phyloP scores from a whole-genome alignment of 179 eudicot species.

The Corrigiola litoralis region DNA sequence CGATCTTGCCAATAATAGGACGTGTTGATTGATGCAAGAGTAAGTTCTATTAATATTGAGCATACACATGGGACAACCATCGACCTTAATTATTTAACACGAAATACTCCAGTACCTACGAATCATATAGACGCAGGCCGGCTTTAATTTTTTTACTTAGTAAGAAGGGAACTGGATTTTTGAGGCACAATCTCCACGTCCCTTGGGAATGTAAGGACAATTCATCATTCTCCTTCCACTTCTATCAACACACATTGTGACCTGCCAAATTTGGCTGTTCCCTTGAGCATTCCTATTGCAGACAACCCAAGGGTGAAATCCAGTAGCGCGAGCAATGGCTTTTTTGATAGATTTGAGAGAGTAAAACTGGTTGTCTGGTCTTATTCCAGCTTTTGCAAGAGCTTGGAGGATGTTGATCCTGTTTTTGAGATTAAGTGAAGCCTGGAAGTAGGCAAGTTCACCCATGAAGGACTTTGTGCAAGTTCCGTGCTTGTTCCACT shows the following conservation, averaged over 20 bases:
- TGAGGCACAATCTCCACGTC: conserved; percentile 27
- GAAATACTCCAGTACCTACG: too few relatives aligned
- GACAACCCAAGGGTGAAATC: conserved; percentile 31
- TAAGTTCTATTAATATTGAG: too few relatives aligned
- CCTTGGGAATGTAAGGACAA: conserved; percentile 36
- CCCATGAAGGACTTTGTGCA: conserved; percentile 27
- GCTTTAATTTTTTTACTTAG: background rate
- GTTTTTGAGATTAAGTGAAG: conserved; percentile 24
- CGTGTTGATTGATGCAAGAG: too few relatives aligned
- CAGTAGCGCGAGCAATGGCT: conserved; percentile 30
- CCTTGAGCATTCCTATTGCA: conserved; percentile 36
- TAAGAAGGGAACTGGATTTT: conserved; percentile 28
- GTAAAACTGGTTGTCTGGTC: conserved; percentile 31
- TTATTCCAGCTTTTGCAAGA: conserved; percentile 31
- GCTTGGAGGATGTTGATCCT: conserved; percentile 29
- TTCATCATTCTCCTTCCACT: conserved; percentile 33
- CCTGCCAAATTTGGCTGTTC: conserved; percentile 36
- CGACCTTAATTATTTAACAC: too few relatives aligned
- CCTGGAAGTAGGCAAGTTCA: conserved; percentile 25
- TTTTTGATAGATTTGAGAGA: conserved; percentile 23
- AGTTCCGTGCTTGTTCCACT: conserved; percentile 42
- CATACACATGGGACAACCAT: too few relatives aligned
- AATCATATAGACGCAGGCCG: too few relatives aligned
- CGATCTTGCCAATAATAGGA: too few relatives aligned
- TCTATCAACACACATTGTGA: conserved; percentile 42